Base-by-base conservation (phyloP, 2,329 filamentous ascomycete species). In the Xylaria sp. region DNA sequence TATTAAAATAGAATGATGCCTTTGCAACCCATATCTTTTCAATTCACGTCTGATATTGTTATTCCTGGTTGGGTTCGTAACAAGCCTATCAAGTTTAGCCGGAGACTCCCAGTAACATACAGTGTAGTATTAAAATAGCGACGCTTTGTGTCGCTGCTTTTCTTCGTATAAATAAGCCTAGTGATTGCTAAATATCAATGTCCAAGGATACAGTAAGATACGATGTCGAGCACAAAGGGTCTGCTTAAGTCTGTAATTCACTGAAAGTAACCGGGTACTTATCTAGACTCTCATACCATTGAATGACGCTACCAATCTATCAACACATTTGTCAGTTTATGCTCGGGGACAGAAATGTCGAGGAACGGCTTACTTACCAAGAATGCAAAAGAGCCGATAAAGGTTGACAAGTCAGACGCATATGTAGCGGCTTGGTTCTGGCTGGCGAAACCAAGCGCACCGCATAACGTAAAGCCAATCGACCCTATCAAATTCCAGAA, bases 401-500 rank as follows among this genome's bases (percentile, higher is more conserved):
- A 68, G 31, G 62, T 71, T 31, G 66, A 58, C 62, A 63, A 54
- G 20, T 58, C 12, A 41, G 66, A 64, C 41, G 51, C 62, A 61
- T 68, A 66, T 57, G 31, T 54, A 25, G 67, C 67, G 39, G 67
- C 59, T 23, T 67, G 28, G 31, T 57, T 61, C 20, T 46, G 3
- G n/a, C 33, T 64, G 31, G 60, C 59, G 46, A 66, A 69, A 20
- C 65, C 65, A 28, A 67, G 51, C 25, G 61, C 68, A 43, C 66
- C 68, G 31, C 66, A 71, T 15, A 55, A 6, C 2, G 67, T 72
- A 18, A 67, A 69, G 31, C 61, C 67, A 36, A 70, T 8, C 8
- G 54, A 48, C 9, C 68, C 69, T 15, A 69, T 28, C n/a, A 71
- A 41, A 48, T 71, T 71, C 67, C 67, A 71, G 23, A 71, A 64